These are phyloP conservation scores for Dryas alaskensis DNA, from an alignment of 306 rosid species.

Conservation along the genomic window DNA sequence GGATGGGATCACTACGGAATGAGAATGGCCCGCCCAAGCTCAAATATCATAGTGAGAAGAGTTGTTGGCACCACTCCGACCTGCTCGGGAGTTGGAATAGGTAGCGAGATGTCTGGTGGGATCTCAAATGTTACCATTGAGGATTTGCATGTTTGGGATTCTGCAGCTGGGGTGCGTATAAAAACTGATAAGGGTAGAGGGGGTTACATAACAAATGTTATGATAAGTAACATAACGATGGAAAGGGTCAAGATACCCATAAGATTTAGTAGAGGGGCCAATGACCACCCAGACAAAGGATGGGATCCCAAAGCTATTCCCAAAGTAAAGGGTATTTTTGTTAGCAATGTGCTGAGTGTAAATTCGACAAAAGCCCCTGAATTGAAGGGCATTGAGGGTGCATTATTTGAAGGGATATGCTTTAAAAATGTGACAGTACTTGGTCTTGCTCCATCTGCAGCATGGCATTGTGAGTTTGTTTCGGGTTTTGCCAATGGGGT, in stretches of 20 bases:
- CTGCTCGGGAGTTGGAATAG: conserved; percentile 94
- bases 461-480: conserved; percentile 76
- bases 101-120: conserved; percentile 98
- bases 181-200: conserved; percentile 92
- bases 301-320: conserved; percentile 96
- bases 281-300: conserved; percentile 86
- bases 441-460: conserved; percentile 45
- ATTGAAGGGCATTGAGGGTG: conserved; percentile 62
- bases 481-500: conserved; percentile 65
- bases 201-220: conserved; percentile 65
- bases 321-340: conserved; percentile 50
- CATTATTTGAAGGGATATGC: conserved; percentile 68
- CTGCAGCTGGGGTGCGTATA: conserved; percentile 79
- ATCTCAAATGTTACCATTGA: conserved; percentile 68
- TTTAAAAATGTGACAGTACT: conserved; percentile 62
- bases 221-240: conserved; percentile 55
- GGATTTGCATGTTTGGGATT: conserved; percentile 83
- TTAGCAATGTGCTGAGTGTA: conserved; percentile 60
- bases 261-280: conserved; percentile 82
- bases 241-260: conserved; percentile 85
- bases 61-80: conserved; percentile 94
- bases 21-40: conserved; percentile 58
- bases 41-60: conserved; percentile 76
- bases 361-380: conserved; percentile 76
- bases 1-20: conserved; percentile 99